phyloP scores from a whole-genome alignment of 805 yeast genomes.

The Candida anglica region DNA sequence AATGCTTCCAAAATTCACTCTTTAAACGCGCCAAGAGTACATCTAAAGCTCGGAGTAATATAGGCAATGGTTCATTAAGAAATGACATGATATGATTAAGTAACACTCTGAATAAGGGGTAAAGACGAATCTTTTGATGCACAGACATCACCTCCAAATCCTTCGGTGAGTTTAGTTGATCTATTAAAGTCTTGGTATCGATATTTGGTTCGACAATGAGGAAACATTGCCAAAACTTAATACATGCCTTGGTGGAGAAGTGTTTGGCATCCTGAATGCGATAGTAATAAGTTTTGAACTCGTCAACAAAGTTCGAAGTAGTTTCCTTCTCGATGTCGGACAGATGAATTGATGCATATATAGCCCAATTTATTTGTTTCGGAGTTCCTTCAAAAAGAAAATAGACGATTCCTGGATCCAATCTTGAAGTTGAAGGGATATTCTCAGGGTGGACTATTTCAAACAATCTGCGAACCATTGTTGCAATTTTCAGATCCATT shows the following conservation, averaged over 20 bases:
- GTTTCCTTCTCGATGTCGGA: not conserved
- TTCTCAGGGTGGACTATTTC: too few species aligned
- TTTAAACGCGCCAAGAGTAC: constrained; percentile 41
- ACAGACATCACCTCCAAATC: constrained; percentile 28
- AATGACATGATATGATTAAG: constrained; percentile 51
- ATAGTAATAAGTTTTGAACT: constrained; percentile 48
- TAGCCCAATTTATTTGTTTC: constrained; percentile 48
- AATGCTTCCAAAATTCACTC: constrained; percentile 49
- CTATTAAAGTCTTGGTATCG: constrained; percentile 29
- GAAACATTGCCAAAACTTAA: constrained; percentile 46
- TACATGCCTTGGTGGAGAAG: constrained; percentile 40
- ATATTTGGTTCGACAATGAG: constrained; percentile 31
- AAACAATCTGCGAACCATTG: too few species aligned
- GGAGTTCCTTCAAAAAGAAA: constrained; percentile 52
- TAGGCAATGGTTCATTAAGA: constrained; percentile 48
- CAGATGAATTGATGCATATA: constrained; percentile 9
- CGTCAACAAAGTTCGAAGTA: constrained; percentile 42
- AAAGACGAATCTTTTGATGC: constrained; percentile 25
- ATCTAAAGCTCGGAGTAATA: constrained; percentile 49
- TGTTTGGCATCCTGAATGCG: constrained; percentile 50
- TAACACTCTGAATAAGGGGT: constrained; percentile 36
- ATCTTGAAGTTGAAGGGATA: too few species aligned
- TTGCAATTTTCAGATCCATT: too few species aligned
- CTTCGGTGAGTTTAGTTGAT: constrained; percentile 20
- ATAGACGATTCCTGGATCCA: constrained; percentile 50